These are phyloP conservation scores for Terfezia boudieri DNA, from an alignment of 495 filamentous ascomycete species.

Conservation along the genomic window DNA sequence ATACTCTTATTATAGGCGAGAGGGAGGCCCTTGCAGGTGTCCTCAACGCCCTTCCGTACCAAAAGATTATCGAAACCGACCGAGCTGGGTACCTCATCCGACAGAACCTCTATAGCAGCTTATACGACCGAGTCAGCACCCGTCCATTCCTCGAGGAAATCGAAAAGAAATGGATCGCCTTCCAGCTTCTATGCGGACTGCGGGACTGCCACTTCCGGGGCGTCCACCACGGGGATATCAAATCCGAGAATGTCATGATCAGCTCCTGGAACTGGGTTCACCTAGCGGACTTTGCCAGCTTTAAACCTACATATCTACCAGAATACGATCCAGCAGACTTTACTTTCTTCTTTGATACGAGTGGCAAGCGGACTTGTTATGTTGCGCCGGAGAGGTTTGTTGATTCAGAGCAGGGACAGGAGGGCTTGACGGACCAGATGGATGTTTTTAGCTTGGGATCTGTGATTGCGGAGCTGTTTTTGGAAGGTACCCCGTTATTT, in stretches of 20 bases:
- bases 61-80: constrained; percentile 71
- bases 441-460: constrained; percentile 86
- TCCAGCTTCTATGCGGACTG: constrained; percentile 80
- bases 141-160: constrained; percentile 93
- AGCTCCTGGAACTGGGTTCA: constrained; percentile 99
- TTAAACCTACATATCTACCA: constrained; percentile 85
- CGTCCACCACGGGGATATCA: constrained; percentile 94
- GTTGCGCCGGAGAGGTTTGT: constrained; percentile 85
- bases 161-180: constrained; percentile 97
- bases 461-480: constrained; percentile 89
- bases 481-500: constrained; percentile 78
- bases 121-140: constrained; percentile 92
- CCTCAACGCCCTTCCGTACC: constrained; percentile 78
- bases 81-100: constrained; percentile 86
- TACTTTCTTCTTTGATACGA: constrained; percentile 91
- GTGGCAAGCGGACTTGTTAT: constrained; percentile 83
- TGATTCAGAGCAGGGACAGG: constrained; percentile 39
- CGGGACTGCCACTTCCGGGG: constrained; percentile 82
- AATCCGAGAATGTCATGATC: constrained; percentile 86
- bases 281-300: constrained; percentile 85
- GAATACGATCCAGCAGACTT: constrained; percentile 96
- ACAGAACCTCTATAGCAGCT: constrained; percentile 84
- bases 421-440: constrained; percentile 81
- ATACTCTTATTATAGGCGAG: constrained; percentile 35
- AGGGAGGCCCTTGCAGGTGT: constrained; percentile 56